Conservation (phyloP, 345 rosid genomes). For the Corchorus capsularis region DNA sequence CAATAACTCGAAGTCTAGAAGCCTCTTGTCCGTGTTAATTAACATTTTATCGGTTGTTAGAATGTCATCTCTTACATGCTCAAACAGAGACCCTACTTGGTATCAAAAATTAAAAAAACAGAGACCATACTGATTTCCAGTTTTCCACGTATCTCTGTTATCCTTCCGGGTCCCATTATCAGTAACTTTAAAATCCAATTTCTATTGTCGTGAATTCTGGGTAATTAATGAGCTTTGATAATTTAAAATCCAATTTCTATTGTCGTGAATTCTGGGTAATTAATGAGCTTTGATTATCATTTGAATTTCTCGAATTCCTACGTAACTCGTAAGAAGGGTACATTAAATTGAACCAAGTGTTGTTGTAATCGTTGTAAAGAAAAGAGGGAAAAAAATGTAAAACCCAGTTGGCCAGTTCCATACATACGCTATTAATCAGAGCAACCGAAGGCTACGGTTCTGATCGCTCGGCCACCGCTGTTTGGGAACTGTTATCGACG, state of each 20-base stretch:
- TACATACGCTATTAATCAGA: neutral
- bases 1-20: neutral
- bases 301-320: neutral
- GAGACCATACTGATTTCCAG: neutral
- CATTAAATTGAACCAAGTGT: neutral
- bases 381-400: neutral
- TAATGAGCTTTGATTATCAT: neutral
- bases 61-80: neutral
- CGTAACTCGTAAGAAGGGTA: neutral
- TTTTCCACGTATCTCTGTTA: neutral
- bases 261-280: neutral
- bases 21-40: neutral
- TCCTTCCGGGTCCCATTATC: neutral
- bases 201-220: neutral
- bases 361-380: neutral
- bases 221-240: too few species aligned
- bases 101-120: neutral
- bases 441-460: slow-evolving; percentile 1
- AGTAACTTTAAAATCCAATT: neutral
- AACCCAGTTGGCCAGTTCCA: neutral
- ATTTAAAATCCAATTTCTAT: neutral
- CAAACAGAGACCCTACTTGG: neutral
- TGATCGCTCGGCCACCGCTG: neutral
- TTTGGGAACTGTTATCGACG: neutral
- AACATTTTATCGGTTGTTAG: neutral